Evolutionary conservation across 2,329 filamentous ascomycete species (phyloP).

Genomic region (Arthrobotrys megalospora): DNA sequence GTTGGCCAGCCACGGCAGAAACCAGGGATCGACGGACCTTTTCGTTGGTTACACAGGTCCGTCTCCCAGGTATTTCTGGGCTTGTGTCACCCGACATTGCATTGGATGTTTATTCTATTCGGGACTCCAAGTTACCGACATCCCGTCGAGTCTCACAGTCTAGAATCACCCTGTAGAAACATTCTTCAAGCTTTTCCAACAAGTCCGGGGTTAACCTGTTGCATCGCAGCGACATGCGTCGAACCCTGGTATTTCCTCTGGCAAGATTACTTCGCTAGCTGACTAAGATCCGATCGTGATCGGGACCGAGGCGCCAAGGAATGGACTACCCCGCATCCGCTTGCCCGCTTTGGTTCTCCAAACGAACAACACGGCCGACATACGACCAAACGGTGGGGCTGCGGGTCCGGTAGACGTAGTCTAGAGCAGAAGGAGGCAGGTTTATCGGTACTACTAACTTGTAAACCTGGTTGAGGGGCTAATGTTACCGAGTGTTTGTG

Average conservation of each 20-base stretch:
- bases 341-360: constrained; percentile 1
- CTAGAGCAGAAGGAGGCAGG: too few relatives aligned
- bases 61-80: not conserved
- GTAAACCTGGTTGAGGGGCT: too few relatives aligned
- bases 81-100: not conserved
- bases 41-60: constrained; percentile 2
- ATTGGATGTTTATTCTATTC: not conserved
- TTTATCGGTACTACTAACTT: too few relatives aligned
- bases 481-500: too few relatives aligned
- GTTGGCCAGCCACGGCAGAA: constrained; percentile 31
- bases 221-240: not conserved
- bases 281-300: constrained; percentile 8
- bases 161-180: too few relatives aligned
- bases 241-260: constrained; percentile 6
- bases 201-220: not conserved
- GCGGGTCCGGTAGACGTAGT: too few relatives aligned
- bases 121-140: constrained; percentile 7
- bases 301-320: constrained; percentile 6
- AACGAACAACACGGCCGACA: not conserved
- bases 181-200: not conserved
- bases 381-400: too few relatives aligned
- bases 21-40: not conserved
- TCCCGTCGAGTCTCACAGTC: not conserved
- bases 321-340: not conserved
- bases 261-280: constrained; percentile 1